Evolutionary conservation across 345 rosid species (phyloP).

Genomic region (Salix udensis): DNA sequence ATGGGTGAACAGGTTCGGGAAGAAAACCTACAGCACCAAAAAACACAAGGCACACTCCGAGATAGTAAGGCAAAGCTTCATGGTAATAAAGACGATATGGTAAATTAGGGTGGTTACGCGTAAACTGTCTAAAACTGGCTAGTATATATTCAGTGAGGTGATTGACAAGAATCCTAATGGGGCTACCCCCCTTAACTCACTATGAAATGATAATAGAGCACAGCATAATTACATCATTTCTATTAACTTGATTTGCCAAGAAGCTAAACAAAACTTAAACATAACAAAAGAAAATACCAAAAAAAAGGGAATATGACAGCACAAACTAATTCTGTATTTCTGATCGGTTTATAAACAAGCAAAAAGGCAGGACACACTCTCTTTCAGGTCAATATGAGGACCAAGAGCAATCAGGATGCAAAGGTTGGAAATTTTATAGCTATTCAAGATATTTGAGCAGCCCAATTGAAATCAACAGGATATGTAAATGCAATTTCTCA

Average conservation of each 20-base stretch:
- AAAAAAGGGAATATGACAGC: background rate
- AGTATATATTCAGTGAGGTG: too few species aligned
- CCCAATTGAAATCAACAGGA: background rate
- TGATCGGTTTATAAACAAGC: background rate
- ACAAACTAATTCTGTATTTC: background rate
- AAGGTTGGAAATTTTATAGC: background rate
- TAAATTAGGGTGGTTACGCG: too few species aligned
- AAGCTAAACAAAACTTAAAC: too few species aligned
- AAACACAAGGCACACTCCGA: background rate
- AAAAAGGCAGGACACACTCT: background rate
- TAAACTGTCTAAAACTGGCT: background rate
- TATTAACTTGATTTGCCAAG: too few species aligned
- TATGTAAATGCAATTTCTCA: background rate
- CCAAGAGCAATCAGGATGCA: background rate
- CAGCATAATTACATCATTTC: background rate
- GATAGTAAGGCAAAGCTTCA: background rate
- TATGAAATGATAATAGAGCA: background rate
- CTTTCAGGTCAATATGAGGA: background rate
- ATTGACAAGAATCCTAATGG: too few species aligned
- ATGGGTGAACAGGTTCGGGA: background rate
- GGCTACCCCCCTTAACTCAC: too few species aligned
- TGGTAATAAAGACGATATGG: too few species aligned
- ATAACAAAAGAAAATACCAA: background rate
- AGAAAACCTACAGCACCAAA: background rate
- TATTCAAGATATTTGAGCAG: slow-evolving; percentile 5